phyloP scores from a whole-genome alignment of 2,329 filamentous ascomycete species.

The Aspergillus hiratsukae region DNA sequence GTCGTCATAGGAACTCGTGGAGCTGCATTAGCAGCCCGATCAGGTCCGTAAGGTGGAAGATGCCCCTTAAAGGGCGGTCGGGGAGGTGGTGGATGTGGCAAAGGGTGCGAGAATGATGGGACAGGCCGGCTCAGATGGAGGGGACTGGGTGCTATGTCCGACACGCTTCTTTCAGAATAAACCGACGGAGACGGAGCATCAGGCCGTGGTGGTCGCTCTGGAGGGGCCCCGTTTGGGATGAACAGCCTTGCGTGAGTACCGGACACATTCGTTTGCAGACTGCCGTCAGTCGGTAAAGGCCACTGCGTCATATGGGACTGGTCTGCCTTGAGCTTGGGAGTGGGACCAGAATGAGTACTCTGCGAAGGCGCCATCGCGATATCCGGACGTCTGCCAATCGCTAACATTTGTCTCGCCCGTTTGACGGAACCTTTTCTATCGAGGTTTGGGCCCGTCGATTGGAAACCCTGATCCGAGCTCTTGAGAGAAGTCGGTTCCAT shows the following conservation, averaged over 20 bases:
- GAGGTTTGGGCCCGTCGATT: constrained; percentile 4
- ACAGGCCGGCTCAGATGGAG: constrained; percentile 18
- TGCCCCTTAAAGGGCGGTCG: constrained; percentile 16
- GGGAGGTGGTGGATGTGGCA: constrained; percentile 15
- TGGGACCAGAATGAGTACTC: constrained; percentile 8
- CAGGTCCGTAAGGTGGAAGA: constrained; percentile 14
- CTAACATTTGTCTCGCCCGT: constrained; percentile 31
- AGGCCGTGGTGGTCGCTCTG: constrained; percentile 40
- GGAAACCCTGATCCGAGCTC: constrained; percentile 8
- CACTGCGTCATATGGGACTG: constrained; percentile 41
- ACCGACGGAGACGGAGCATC: constrained; percentile 36
- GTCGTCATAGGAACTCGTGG: constrained; percentile 24
- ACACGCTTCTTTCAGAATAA: constrained; percentile 28
- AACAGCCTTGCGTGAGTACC: constrained; percentile 23
- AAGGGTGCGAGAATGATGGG: constrained; percentile 27
- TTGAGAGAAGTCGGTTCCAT: background rate
- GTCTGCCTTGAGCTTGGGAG: constrained; percentile 12
- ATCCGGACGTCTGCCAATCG: constrained; percentile 26
- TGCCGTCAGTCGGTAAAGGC: constrained; percentile 40
- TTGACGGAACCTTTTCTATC: constrained; percentile 32
- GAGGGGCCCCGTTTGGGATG: constrained; percentile 34
- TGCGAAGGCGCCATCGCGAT: constrained; percentile 9
- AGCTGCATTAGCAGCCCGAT: constrained; percentile 19
- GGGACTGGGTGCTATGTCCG: constrained; percentile 22
- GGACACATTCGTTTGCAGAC: constrained; percentile 19